Conservation (phyloP, 176 grass and related monocot species). For the Raddia guianensis region DNA sequence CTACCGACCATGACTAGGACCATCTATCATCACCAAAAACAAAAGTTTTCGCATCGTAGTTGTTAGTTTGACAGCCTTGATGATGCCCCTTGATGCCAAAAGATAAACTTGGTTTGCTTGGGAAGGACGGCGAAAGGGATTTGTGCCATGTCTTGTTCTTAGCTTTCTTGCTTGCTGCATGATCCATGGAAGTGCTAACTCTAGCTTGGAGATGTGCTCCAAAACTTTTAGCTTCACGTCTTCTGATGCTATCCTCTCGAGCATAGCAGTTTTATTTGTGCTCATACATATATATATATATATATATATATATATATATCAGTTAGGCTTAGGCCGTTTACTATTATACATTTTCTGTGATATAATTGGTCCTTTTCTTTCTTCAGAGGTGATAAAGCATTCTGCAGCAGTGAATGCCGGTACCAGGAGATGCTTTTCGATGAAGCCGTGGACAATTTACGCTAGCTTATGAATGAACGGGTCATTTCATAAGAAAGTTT, state of each 20-base stretch:
- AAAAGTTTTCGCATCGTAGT: constrained; percentile 23
- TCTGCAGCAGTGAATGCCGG: constrained; percentile 70
- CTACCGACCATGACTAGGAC: constrained; percentile 44
- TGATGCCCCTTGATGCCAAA: constrained; percentile 38
- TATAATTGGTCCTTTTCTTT: constrained; percentile 33
- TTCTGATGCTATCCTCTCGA: constrained; percentile 50
- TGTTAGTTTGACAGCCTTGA: constrained; percentile 37
- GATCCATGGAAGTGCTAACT: constrained; percentile 31
- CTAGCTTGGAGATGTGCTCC: constrained; percentile 38
- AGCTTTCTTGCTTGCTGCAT: constrained; percentile 33
- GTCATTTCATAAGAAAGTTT: not conserved
- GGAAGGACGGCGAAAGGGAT: constrained; percentile 51
- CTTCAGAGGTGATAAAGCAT: constrained; percentile 66
- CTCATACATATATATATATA: not conserved
- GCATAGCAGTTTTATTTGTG: constrained; percentile 24
- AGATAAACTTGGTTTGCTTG: constrained; percentile 34
- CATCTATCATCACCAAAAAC: constrained; percentile 44
- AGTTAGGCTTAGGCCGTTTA: constrained; percentile 37
- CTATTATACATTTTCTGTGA: constrained; percentile 21
- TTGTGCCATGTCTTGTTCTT: constrained; percentile 37
- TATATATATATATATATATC: not conserved
- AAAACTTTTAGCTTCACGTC: constrained; percentile 33
- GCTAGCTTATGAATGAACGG: constrained; percentile 27
- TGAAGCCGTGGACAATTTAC: constrained; percentile 49
- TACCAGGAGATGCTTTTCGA: constrained; percentile 61